Evolutionary conservation across 345 rosid genomes (phyloP).

Genomic region (Excoecaria agallocha): DNA sequence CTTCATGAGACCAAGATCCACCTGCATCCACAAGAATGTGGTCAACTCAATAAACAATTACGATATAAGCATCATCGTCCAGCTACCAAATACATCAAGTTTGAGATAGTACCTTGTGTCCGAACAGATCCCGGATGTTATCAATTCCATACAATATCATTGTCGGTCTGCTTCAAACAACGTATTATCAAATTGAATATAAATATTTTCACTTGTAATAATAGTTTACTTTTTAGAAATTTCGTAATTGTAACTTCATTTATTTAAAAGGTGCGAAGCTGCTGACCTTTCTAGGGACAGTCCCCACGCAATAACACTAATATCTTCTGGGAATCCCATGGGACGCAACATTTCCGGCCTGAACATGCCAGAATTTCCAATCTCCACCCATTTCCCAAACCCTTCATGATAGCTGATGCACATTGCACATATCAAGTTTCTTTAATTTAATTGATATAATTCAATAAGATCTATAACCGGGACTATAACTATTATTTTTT

Average conservation of each 20-base stretch:
- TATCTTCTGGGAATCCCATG: slow-evolving; percentile 94
- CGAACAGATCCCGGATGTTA: slow-evolving; percentile 91
- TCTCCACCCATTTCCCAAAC: slow-evolving; percentile 81
- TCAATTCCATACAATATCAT: slow-evolving; percentile 78
- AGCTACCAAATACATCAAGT: neutral
- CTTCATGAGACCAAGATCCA: slow-evolving; percentile 80
- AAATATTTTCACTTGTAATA: too few relatives aligned
- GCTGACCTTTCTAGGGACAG: slow-evolving; percentile 93
- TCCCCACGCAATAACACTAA: slow-evolving; percentile 89
- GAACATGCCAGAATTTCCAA: slow-evolving; percentile 96
- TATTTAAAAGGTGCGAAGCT: neutral
- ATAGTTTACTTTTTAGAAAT: neutral
- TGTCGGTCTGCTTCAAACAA: slow-evolving; percentile 63
- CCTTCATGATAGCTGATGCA: slow-evolving; percentile 76
- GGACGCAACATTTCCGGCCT: slow-evolving; percentile 94
- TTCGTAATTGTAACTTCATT: neutral
- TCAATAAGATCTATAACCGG: slow-evolving; percentile 1
- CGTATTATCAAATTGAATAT: neutral
- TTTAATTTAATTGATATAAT: neutral
- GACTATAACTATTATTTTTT: neutral
- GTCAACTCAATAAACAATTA: neutral
- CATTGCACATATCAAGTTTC: neutral
- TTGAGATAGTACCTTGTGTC: slow-evolving; percentile 69
- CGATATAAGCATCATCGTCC: neutral
- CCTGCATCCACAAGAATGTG: slow-evolving; percentile 40